Percentiles rank a stretch among this genome's conserved stretches.
Conservation (phyloP, 441 rosid genomes). For the Biscutella laevigata region DNA sequence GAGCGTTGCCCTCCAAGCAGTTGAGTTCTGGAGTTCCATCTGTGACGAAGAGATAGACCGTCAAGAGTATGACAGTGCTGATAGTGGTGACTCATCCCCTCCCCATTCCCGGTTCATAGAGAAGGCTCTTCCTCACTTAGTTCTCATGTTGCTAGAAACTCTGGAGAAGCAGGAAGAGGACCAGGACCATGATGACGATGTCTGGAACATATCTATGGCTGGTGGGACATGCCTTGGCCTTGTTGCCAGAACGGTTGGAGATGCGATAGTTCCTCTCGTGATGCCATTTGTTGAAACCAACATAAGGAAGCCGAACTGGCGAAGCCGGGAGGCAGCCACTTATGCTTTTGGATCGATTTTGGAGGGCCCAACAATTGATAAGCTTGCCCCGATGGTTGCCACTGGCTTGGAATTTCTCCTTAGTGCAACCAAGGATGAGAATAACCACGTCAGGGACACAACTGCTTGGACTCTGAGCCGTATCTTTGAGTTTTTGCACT, state of each 20-base stretch:
- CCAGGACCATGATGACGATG: conserved; percentile 82
- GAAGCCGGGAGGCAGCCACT: conserved; percentile 83
- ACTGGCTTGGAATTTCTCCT: conserved; percentile 76
- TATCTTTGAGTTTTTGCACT: conserved; percentile 80
- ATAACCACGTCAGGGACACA: conserved; percentile 90
- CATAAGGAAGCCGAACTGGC: conserved; percentile 72
- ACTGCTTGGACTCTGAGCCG: conserved; percentile 95
- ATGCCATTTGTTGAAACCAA: conserved; percentile 85
- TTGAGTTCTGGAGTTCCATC: conserved; percentile 92
- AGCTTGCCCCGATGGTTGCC: conserved; percentile 67
- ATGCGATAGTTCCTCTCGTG: conserved; percentile 72
- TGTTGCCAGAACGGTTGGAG: conserved; percentile 87
- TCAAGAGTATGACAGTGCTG: conserved; percentile 58
- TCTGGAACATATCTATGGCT: conserved; percentile 91
- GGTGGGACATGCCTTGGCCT: conserved; percentile 97
- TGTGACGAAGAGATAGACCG: conserved; percentile 93
- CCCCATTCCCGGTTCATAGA: conserved; percentile 55
- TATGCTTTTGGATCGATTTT: conserved; percentile 90
- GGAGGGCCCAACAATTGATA: conserved; percentile 77
- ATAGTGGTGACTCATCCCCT: conserved; percentile 55
- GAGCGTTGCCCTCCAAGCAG: conserved; percentile 82
- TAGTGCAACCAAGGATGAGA: conserved; percentile 66
- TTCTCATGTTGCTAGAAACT: conserved; percentile 75
- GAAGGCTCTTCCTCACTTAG: conserved; percentile 65
- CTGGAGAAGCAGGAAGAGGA: conserved; percentile 84